phyloP scores from a whole-genome alignment of 768 basidiomycete genomes.

The Lyophyllum semitale region DNA sequence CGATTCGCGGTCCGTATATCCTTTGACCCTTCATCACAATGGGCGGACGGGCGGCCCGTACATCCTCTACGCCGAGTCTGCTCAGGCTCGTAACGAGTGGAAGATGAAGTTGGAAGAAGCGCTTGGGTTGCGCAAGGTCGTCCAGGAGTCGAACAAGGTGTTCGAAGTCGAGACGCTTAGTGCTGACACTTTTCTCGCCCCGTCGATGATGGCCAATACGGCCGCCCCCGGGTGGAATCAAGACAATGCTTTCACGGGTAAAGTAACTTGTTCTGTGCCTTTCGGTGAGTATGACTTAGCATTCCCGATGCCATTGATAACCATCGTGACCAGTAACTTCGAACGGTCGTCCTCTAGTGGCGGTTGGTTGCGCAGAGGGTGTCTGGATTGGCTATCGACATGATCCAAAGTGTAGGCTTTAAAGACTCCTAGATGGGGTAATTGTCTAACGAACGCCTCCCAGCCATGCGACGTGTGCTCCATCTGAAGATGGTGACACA shows the following conservation, averaged over 20 bases:
- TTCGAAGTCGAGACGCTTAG: slow-evolving; percentile 93
- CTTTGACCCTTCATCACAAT: slow-evolving; percentile 87
- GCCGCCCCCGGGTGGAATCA: slow-evolving; percentile 67
- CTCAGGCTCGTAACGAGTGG: slow-evolving; percentile 81
- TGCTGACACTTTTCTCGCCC: slow-evolving; percentile 83
- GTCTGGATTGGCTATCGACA: slow-evolving; percentile 97
- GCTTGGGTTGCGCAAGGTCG: slow-evolving; percentile 77
- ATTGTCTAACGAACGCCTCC: slow-evolving; percentile 1
- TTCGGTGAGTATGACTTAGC: slow-evolving; percentile 65
- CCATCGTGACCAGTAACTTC: slow-evolving; percentile 59
- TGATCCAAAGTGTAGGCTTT: slow-evolving; percentile 74
- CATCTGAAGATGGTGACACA: slow-evolving; percentile 94
- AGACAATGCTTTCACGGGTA: slow-evolving; percentile 73
- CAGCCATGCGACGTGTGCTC: slow-evolving; percentile 90
- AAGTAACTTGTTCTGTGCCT: slow-evolving; percentile 93
- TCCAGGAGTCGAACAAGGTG: slow-evolving; percentile 92
- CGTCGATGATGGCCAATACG: slow-evolving; percentile 53
- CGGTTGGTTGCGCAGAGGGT: slow-evolving; percentile 93
- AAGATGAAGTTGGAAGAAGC: slow-evolving; percentile 88
- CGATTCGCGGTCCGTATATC: slow-evolving; percentile 81
- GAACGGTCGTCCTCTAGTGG: slow-evolving; percentile 84
- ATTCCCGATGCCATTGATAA: not conserved
- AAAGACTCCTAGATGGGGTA: not conserved
- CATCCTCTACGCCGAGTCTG: slow-evolving; percentile 84
- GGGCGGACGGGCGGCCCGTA: slow-evolving; percentile 87